Conservation (phyloP, 2,329 filamentous ascomycete species). For the Thielaviopsis ethacetica region DNA sequence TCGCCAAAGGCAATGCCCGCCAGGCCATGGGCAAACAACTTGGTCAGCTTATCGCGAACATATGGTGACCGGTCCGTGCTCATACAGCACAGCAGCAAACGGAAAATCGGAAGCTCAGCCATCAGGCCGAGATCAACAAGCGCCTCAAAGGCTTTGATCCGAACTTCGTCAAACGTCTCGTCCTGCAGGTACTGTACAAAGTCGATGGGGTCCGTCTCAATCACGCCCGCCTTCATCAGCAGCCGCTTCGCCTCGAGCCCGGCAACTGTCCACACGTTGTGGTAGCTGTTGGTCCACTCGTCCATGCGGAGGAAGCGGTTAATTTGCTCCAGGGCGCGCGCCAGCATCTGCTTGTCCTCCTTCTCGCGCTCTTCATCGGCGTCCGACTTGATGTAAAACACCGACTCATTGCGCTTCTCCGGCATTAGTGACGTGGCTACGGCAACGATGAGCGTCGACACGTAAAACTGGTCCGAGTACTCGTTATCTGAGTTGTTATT, state of each 20-base stretch:
- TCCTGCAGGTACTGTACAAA: conserved; percentile 51
- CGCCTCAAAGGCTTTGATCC: conserved; percentile 49
- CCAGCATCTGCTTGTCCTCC: conserved; percentile 32
- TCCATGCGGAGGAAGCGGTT: conserved; percentile 51
- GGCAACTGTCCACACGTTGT: conserved; percentile 49
- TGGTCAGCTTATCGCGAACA: conserved; percentile 42
- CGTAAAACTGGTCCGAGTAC: conserved; percentile 79
- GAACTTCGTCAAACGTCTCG: conserved; percentile 43
- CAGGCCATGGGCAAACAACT: conserved; percentile 40
- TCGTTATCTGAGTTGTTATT: conserved; percentile 89
- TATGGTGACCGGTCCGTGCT: conserved; percentile 48
- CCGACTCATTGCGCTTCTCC: conserved; percentile 22
- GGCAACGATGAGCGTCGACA: conserved; percentile 58
- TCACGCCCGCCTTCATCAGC: conserved; percentile 48
- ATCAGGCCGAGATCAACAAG: conserved; percentile 47
- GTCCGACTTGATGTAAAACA: conserved; percentile 1
- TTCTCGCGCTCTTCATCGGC: conserved; percentile 26
- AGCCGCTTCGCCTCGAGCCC: conserved; percentile 43
- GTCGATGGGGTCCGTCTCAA: conserved; percentile 34
- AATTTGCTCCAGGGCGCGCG: conserved; percentile 42
- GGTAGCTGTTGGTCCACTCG: conserved; percentile 51
- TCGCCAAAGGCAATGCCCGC: conserved; percentile 50
- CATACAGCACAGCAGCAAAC: conserved; percentile 39
- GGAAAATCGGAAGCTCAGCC: conserved; percentile 36
- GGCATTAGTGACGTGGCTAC: conserved; percentile 43